Percentiles rank a stretch among this genome's conserved stretches.
These are phyloP conservation scores for Marasmius oreades DNA, from an alignment of 1,284 basidiomycete species.

Conservation along the genomic window DNA sequence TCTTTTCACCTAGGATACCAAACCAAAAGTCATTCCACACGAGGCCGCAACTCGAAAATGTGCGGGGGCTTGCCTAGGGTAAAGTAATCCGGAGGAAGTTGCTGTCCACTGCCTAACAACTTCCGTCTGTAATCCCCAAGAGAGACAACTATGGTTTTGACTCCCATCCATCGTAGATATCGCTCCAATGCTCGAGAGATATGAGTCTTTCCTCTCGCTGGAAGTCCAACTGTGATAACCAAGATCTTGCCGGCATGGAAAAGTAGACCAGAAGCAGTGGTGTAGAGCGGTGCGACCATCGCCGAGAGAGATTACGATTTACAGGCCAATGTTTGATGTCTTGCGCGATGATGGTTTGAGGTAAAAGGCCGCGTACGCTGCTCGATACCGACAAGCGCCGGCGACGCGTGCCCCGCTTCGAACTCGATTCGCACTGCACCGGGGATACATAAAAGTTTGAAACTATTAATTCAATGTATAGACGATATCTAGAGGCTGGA, in stretches of 20 bases:
- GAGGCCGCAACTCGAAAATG: neutral
- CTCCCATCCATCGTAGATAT: conserved; percentile 96
- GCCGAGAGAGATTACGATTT: neutral
- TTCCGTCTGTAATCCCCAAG: conserved; percentile 94
- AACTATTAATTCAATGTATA: too few species aligned
- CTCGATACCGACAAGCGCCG: too few species aligned
- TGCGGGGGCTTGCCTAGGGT: conserved; percentile 54
- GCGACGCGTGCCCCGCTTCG: too few species aligned
- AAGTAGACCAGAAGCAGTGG: conserved; percentile 77
- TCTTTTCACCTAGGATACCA: conserved; percentile 61
- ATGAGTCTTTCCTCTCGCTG: conserved; percentile 95
- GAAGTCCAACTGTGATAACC: conserved; percentile 88
- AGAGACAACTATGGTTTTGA: conserved; percentile 93
- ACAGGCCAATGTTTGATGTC: neutral
- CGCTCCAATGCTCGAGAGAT: conserved; percentile 93
- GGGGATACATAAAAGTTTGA: too few species aligned
- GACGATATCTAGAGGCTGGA: too few species aligned
- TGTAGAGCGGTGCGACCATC: conserved; percentile 26
- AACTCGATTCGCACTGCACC: too few species aligned
- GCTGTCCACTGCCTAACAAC: conserved; percentile 83
- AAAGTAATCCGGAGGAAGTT: conserved; percentile 92
- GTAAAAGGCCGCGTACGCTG: too few species aligned
- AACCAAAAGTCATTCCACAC: neutral
- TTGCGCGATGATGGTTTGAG: neutral
- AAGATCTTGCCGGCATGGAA: conserved; percentile 96